A percentile compares a stretch with the other conserved stretches of the same genome.
Conservation (phyloP, 371 early-diverging fungal genomes). For the Mortierella sp. region DNA sequence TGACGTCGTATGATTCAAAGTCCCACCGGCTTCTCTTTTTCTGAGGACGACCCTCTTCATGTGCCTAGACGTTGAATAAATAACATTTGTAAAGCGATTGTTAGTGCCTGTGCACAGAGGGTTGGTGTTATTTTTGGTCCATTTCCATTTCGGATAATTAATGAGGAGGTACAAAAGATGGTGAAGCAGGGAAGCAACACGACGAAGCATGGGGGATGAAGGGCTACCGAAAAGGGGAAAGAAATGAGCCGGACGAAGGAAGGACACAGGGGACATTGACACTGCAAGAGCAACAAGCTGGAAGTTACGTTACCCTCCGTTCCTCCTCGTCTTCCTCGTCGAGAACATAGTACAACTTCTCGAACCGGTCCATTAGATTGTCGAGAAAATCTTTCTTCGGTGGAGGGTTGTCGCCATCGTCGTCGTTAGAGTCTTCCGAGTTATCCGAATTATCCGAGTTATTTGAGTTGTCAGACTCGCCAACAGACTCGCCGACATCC, state of each 20-base stretch:
- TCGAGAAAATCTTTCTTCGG: constrained; percentile 39
- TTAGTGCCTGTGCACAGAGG: neutral
- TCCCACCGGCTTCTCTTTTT: constrained; percentile 47
- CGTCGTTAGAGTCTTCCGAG: constrained; percentile 38
- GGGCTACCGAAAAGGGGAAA: neutral
- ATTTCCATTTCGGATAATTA: constrained; percentile 5
- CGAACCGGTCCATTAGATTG: constrained; percentile 41
- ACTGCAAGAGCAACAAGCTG: neutral
- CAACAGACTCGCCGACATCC: constrained; percentile 30
- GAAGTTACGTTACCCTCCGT: constrained; percentile 2
- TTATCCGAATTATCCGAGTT: constrained; percentile 35
- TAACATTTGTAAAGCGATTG: neutral
- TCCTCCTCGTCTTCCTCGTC: constrained; percentile 8
- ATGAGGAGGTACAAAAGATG: neutral
- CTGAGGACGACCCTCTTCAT: constrained; percentile 24
- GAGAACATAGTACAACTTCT: constrained; percentile 6
- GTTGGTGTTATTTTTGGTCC: neutral
- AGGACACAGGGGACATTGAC: neutral
- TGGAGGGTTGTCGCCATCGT: constrained; percentile 24
- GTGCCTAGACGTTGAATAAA: constrained; percentile 8
- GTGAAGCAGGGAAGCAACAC: neutral
- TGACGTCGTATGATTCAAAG: constrained; percentile 61
- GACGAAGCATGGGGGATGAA: neutral
- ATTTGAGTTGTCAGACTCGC: constrained; percentile 38
- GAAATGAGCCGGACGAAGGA: neutral